Evolutionary conservation across 2,329 filamentous ascomycete genomes (phyloP).

Genomic region (Ophiognomonia clavigignenti-juglandacearum): DNA sequence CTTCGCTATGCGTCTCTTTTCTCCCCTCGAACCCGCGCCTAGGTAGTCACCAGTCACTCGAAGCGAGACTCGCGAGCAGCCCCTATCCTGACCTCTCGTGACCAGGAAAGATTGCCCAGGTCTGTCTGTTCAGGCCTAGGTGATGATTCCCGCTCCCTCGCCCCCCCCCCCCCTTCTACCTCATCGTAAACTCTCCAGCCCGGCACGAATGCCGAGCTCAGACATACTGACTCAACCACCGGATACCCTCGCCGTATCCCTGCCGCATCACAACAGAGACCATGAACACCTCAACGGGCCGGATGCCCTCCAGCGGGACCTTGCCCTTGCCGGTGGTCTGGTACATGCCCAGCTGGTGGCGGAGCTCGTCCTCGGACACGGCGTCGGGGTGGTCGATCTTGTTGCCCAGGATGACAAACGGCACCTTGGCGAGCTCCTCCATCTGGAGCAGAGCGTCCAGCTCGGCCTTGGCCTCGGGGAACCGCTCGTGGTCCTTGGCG

Average conservation of each 20-base stretch:
- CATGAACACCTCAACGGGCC: slow-evolving; percentile 98
- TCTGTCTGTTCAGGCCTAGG: too few relatives aligned
- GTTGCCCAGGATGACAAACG: slow-evolving; percentile 94
- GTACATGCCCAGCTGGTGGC: slow-evolving; percentile 87
- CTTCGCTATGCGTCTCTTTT: neutral
- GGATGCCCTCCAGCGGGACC: slow-evolving; percentile 80
- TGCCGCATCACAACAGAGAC: slow-evolving; percentile 98
- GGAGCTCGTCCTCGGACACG: slow-evolving; percentile 90
- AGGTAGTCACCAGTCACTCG: too few relatives aligned
- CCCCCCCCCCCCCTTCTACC: too few relatives aligned
- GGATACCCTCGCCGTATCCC: slow-evolving; percentile 86
- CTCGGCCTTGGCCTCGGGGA: slow-evolving; percentile 92
- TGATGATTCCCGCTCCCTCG: too few relatives aligned
- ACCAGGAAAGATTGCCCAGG: too few relatives aligned
- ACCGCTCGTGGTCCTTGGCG: slow-evolving; percentile 93
- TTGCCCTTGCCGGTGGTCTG: slow-evolving; percentile 97
- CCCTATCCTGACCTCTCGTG: too few relatives aligned
- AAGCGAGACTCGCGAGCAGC: too few relatives aligned
- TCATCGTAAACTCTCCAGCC: slow-evolving; percentile 1
- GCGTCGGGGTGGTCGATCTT: slow-evolving; percentile 99
- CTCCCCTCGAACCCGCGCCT: neutral
- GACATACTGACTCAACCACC: slow-evolving; percentile 91
- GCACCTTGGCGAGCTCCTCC: slow-evolving; percentile 94
- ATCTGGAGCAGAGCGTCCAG: slow-evolving; percentile 92
- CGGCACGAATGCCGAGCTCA: slow-evolving; percentile 30